Percentiles rank a stretch among this genome's conserved stretches.
phyloP scores from a whole-genome alignment of 1,139 yeast species.

The Hyphopichia burtonii region DNA sequence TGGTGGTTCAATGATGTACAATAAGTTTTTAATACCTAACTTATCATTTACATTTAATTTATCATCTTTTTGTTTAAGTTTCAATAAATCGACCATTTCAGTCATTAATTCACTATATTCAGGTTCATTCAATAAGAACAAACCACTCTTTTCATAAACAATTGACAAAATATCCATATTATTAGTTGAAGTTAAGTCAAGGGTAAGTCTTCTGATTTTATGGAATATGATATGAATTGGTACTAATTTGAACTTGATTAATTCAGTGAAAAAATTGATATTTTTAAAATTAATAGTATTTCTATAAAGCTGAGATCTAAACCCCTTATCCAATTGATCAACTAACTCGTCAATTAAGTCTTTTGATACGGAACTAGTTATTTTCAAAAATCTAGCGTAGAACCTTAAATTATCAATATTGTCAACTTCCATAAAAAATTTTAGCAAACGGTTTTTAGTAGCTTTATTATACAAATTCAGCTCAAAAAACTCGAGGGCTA shows the following conservation, averaged over 20 bases:
- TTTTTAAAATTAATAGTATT: slow-evolving; percentile 53
- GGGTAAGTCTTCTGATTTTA: slow-evolving; percentile 57
- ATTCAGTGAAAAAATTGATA: slow-evolving; percentile 66
- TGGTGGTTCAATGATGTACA: slow-evolving; percentile 65
- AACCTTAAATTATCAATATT: slow-evolving; percentile 45
- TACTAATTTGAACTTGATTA: slow-evolving; percentile 74
- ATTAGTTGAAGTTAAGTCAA: slow-evolving; percentile 50
- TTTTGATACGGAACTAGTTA: slow-evolving; percentile 48
- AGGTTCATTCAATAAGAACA: slow-evolving; percentile 59
- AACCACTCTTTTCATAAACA: slow-evolving; percentile 74
- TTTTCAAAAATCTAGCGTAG: slow-evolving; percentile 69
- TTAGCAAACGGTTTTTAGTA: slow-evolving; percentile 59
- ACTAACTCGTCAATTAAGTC: slow-evolving; percentile 58
- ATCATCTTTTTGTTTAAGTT: slow-evolving; percentile 49
- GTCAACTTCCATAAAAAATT: slow-evolving; percentile 51
- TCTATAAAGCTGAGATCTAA: slow-evolving; percentile 58
- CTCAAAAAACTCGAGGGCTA: slow-evolving; percentile 57
- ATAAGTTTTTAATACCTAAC: slow-evolving; percentile 58
- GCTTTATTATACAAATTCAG: slow-evolving; percentile 67
- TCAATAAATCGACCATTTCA: slow-evolving; percentile 60
- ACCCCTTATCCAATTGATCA: slow-evolving; percentile 55
- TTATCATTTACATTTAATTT: slow-evolving; percentile 56
- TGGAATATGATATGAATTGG: slow-evolving; percentile 73
- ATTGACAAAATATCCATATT: slow-evolving; percentile 66
- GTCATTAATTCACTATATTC: slow-evolving; percentile 61